These are phyloP conservation scores for Closterium sp. DNA, from an alignment of 139 green algal species.

Conservation along the genomic window DNA sequence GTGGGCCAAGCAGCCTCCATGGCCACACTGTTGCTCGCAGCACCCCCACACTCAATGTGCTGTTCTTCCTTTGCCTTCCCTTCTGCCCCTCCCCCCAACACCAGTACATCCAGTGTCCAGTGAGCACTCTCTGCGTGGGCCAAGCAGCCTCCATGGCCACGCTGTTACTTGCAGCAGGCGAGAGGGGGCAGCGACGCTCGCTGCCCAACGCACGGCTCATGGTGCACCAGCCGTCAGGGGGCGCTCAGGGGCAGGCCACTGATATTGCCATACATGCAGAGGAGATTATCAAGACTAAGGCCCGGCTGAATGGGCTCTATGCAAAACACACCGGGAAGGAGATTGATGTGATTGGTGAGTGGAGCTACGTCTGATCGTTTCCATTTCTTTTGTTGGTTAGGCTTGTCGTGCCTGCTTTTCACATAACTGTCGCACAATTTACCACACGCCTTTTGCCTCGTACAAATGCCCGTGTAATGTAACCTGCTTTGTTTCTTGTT, in stretches of 20 bases:
- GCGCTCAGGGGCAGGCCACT: slow-evolving; percentile 75
- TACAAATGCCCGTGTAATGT: not conserved
- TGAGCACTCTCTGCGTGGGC: slow-evolving; percentile 89
- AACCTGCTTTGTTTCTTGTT: not conserved
- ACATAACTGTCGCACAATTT: not conserved
- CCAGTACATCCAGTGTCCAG: slow-evolving; percentile 87
- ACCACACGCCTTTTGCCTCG: too few species aligned
- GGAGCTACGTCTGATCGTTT: too few species aligned
- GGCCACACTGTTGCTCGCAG: slow-evolving; percentile 85
- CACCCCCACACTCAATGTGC: slow-evolving; percentile 85
- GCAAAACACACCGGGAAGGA: slow-evolving; percentile 74
- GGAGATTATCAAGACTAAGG: slow-evolving; percentile 84
- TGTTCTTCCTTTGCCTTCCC: too few species aligned
- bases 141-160: slow-evolving; percentile 93
- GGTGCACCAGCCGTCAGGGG: slow-evolving; percentile 82
- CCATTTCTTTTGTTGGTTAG: not conserved
- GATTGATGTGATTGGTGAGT: slow-evolving; percentile 34
- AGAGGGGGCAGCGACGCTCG: slow-evolving; percentile 67
- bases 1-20: slow-evolving; percentile 91
- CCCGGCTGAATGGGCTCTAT: slow-evolving; percentile 78
- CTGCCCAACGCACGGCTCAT: slow-evolving; percentile 93
- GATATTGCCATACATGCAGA: slow-evolving; percentile 91
- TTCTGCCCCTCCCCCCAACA: too few species aligned
- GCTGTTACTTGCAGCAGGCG: slow-evolving; percentile 73
- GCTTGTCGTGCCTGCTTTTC: not conserved